Evolutionary conservation across 805 yeast genomes (phyloP), one percentile per base, ranked within the genome.

Genomic region (Aciculoconidium aculeatum): DNA sequence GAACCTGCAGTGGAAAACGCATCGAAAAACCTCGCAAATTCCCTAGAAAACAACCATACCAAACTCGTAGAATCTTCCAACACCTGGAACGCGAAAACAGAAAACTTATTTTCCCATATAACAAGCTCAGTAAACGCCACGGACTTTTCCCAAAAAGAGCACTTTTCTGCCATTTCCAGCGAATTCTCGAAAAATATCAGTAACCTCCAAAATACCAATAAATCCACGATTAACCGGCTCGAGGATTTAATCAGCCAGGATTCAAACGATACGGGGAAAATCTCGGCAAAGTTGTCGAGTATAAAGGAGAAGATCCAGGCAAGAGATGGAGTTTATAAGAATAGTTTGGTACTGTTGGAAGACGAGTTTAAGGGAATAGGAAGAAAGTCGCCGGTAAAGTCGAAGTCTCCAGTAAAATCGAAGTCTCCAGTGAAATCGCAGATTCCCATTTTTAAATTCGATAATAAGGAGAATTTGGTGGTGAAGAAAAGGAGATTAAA

Each of bases 271-370:
- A 4, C 6, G 17, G 11, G 19, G 13, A 26, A 25, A 27, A 15
- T 31, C 7, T 30, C 21, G n/a, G 22, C 12, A 19, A 12, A 25
- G 27, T 31, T 31, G 34, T 22, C 22, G 13, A 22, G 27, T n/a
- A 23, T 31, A 17, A 21, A 23, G 10, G 34, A 31, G 15, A 22
- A 23, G 12, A 25, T 31, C 8, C 19, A 22, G 15, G 20, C 22
- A 11, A 19, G 30, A 10, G 34, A 31, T 15, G 13, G 15, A 10
- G 14, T 17, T 5, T 15, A 23, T 17, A 23, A 25, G 9, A 21
- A 15, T 14, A 15, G 20, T 13, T 18, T 31, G 17, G 26, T 11
- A n/a, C 26, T 26, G 14, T 30, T 31, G 22, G 21, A 24, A 7
- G 20, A 20, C 4, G 25, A 26, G 13, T 31, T 31, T 25, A 23